Evolutionary conservation across 352 stramenopile species (phyloP), one percentile per base, ranked within the genome.

Genomic region (Phytophthora sojae): DNA sequence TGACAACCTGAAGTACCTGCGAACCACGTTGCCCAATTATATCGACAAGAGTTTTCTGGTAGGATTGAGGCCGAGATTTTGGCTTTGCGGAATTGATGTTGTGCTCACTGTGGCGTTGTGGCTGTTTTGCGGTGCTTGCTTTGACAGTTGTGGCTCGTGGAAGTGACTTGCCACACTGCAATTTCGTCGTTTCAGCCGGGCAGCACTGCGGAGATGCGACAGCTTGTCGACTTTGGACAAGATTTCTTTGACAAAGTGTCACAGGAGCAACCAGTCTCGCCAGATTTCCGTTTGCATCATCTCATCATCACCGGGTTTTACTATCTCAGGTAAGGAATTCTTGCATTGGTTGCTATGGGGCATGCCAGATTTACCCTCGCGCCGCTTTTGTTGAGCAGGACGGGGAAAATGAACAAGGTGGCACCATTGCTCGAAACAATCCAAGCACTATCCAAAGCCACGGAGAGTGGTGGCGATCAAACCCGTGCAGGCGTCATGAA

Each of bases 71-170:
- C 3, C 15, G 4, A n/a, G 35, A 44, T 44, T 44, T 44, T 14
- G 37, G 37, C 37, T 14, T n/a, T 17, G 37, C 15, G 37, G 37
- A 8, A 23, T 2, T 62, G n/a, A 19, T 42, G 45, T n/a, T 44
- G 14, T 65, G 17, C 47, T 70, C 32, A 66, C 57, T 49, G 35
- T 23, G 12, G 2, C 60, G 35, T 11, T 55, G 21, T 44, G 37
- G 15, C 15, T 44, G 37, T 44, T 44, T n/a, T 44, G 6, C 54
- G n/a, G 45, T 61, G 42, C 15, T 59, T 56, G 37, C 6, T 66
- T 44, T 57, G 6, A 17, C 8, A 94, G 87, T 64, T 89, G 25
- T 94, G 87, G 87, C 60, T 94, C 7, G 71, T 91, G 21, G 83
- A 91, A 52, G 55, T 90, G 35, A 84, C 81, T 6, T 91, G 76